Conservation (phyloP, 78 protist species). For the Bodo saltans region DNA sequence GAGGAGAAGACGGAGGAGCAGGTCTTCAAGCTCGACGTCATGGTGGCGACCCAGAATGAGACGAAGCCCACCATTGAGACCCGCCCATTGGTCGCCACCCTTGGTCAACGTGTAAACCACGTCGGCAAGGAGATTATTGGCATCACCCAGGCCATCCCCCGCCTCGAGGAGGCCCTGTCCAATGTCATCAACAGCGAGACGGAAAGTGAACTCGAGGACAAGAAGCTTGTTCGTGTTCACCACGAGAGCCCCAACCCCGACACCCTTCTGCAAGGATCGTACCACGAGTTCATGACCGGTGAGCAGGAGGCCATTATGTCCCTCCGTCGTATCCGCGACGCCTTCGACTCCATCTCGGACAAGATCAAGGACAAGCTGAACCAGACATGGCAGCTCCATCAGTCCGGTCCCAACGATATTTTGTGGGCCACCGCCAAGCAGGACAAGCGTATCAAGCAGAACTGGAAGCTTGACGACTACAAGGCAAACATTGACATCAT, state of each 20-base stretch:
- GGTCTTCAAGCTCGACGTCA: constrained; percentile 12
- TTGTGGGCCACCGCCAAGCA: background rate
- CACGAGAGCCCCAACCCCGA: background rate
- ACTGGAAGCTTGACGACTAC: constrained; percentile 7
- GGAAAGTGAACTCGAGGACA: background rate
- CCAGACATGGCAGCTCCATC: background rate
- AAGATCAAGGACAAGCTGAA: background rate
- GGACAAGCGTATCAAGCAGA: background rate
- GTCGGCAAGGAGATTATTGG: constrained; percentile 41
- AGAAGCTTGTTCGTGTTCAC: background rate
- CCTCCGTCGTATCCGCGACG: constrained; percentile 17
- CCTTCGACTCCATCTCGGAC: background rate
- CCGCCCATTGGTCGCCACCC: constrained; percentile 37
- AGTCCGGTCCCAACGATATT: background rate
- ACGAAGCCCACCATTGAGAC: constrained; percentile 26
- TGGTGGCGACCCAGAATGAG: background rate
- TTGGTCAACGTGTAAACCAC: constrained; percentile 34
- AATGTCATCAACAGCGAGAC: background rate
- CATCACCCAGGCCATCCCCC: constrained; percentile 24
- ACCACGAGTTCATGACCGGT: constrained; percentile 15
- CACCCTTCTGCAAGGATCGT: background rate
- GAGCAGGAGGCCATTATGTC: constrained; percentile 32
- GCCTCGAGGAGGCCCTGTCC: constrained; percentile 4
- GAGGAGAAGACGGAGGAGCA: constrained; percentile 21
- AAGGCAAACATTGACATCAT: constrained; percentile 51